These are phyloP conservation scores for Dichotomocladium elegans DNA, from an alignment of 371 early-diverging fungal species.

Conservation along the genomic window DNA sequence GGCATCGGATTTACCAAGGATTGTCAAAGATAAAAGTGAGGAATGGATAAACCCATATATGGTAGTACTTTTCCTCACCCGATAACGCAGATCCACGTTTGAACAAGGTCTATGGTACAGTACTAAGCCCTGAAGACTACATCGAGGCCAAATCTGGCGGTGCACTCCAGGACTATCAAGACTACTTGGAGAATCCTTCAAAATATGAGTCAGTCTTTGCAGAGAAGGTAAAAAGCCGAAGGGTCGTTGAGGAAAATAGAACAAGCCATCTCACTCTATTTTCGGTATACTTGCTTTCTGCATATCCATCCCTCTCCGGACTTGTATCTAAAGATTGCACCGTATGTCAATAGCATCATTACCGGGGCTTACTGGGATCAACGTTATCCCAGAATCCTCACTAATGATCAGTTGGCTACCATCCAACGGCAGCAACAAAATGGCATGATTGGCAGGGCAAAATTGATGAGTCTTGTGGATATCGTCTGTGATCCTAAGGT, in stretches of 20 bases:
- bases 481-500: conserved; percentile 93
- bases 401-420: conserved; percentile 69
- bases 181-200: conserved; percentile 81
- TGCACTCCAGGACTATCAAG: conserved; percentile 48
- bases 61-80: not conserved
- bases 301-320: too few species aligned
- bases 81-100: conserved; percentile 46
- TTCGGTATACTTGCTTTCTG: too few species aligned
- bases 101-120: conserved; percentile 75
- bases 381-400: conserved; percentile 86
- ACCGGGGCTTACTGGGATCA: conserved; percentile 96
- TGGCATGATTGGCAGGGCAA: conserved; percentile 47
- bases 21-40: conserved; percentile 67
- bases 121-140: conserved; percentile 79
- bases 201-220: conserved; percentile 84
- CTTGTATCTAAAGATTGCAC: conserved; percentile 66
- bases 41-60: not conserved
- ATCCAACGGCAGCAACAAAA: conserved; percentile 57
- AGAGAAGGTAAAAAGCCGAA: conserved; percentile 51
- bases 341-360: conserved; percentile 83
- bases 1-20: conserved; percentile 71
- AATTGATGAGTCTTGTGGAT: conserved; percentile 87
- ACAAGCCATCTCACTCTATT: too few species aligned
- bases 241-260: too few species aligned
- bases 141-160: conserved; percentile 67